Conservation (phyloP, 352 stramenopile genomes). For the Globisporangium uncinulatum region DNA sequence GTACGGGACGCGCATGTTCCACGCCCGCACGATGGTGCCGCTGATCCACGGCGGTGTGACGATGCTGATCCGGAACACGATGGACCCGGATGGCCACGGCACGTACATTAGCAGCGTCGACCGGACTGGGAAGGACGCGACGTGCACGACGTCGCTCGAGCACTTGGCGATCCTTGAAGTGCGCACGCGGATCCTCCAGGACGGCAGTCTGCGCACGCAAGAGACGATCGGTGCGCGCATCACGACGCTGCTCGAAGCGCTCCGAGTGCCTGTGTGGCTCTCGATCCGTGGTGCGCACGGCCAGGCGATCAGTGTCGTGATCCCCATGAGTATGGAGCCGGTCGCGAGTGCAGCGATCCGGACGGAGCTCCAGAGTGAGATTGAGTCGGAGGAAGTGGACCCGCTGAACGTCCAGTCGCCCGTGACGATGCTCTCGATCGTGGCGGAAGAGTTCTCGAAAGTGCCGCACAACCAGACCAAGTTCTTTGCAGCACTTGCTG, state of each 20-base stretch:
- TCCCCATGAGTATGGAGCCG: conserved; percentile 33
- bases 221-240: conserved; percentile 74
- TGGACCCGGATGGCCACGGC: conserved; percentile 70
- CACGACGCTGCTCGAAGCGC: conserved; percentile 56
- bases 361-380: conserved; percentile 43
- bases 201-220: conserved; percentile 44
- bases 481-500: conserved; percentile 70
- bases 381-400: conserved; percentile 72
- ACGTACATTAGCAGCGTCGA: conserved; percentile 75
- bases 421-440: conserved; percentile 83
- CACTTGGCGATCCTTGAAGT: conserved; percentile 78
- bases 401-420: conserved; percentile 56
- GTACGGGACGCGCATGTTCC: conserved; percentile 83
- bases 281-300: conserved; percentile 79
- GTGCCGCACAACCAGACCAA: conserved; percentile 67
- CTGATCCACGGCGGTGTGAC: conserved; percentile 75
- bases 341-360: conserved; percentile 38
- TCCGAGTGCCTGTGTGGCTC: conserved; percentile 71
- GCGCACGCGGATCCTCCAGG: conserved; percentile 72
- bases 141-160: conserved; percentile 79
- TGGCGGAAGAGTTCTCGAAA: conserved; percentile 71
- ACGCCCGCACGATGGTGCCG: conserved; percentile 80
- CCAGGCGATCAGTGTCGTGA: conserved; percentile 74
- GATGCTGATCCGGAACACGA: conserved; percentile 84
- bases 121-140: conserved; percentile 51